Percentiles rank a stretch among this genome's conserved stretches.
Conservation (phyloP, 495 filamentous ascomycete species). For the Tricharina praecox region DNA sequence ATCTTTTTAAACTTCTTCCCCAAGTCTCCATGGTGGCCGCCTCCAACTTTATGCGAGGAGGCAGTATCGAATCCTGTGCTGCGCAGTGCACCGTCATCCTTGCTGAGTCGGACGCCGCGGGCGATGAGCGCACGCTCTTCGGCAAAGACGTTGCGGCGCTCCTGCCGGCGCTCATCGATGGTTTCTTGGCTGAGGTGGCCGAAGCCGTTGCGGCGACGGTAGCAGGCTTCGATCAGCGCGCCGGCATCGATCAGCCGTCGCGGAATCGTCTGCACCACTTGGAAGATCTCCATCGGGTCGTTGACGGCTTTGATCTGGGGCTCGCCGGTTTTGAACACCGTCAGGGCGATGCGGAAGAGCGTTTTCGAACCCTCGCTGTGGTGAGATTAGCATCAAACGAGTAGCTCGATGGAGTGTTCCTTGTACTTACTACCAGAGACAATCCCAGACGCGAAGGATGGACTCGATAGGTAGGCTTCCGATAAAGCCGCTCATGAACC, state of each 20-base stretch:
- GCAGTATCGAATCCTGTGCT: constrained; percentile 12
- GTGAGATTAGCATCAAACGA: neutral
- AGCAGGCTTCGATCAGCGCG: constrained; percentile 61
- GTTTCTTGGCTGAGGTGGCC: constrained; percentile 56
- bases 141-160: constrained; percentile 37
- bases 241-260: constrained; percentile 67
- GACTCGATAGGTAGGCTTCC: constrained; percentile 82
- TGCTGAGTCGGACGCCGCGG: constrained; percentile 18
- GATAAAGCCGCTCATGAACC: constrained; percentile 97
- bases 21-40: constrained; percentile 15
- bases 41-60: neutral
- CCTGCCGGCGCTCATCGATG: constrained; percentile 43
- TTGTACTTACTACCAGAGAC: constrained; percentile 45
- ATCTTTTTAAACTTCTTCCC: constrained; percentile 24
- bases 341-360: constrained; percentile 81
- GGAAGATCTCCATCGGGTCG: constrained; percentile 92
- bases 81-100: constrained; percentile 20
- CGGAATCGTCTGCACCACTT: constrained; percentile 83
- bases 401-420: constrained; percentile 2
- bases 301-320: constrained; percentile 57
- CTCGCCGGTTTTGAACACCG: constrained; percentile 85
- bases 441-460: constrained; percentile 83
- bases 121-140: constrained; percentile 27
- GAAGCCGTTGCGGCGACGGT: constrained; percentile 62
- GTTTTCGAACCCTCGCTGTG: constrained; percentile 65